Evolutionary conservation across 1,284 basidiomycete species (phyloP).

Genomic region (Psilocybe mexicana): DNA sequence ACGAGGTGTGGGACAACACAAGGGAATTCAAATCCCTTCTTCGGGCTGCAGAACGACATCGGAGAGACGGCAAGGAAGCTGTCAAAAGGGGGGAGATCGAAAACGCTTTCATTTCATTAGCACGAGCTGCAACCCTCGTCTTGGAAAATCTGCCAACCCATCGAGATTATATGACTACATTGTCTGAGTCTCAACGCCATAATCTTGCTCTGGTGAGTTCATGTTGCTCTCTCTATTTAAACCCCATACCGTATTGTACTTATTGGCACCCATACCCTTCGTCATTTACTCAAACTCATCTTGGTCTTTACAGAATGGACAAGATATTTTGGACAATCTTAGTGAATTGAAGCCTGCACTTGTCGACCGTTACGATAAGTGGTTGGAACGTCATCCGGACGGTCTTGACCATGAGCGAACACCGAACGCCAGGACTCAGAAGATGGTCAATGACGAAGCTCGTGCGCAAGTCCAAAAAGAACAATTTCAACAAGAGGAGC

Average conservation of each 20-base stretch:
- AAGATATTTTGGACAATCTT: slow-evolving; percentile 60
- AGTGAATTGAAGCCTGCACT: slow-evolving; percentile 50
- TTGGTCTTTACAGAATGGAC: slow-evolving; percentile 55
- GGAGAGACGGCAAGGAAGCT: slow-evolving; percentile 45
- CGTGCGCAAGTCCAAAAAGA: slow-evolving; percentile 15
- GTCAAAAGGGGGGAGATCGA: slow-evolving; percentile 51
- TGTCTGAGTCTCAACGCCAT: slow-evolving; percentile 47
- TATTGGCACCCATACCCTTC: background rate
- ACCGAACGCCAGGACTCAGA: slow-evolving; percentile 24
- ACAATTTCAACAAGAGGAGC: slow-evolving; percentile 19
- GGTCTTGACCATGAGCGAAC: slow-evolving; percentile 25
- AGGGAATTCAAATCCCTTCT: slow-evolving; percentile 57
- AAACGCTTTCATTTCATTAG: slow-evolving; percentile 57
- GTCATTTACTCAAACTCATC: background rate
- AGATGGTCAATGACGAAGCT: slow-evolving; percentile 21
- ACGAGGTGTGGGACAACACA: slow-evolving; percentile 47
- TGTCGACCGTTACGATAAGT: slow-evolving; percentile 52
- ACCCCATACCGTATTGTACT: background rate
- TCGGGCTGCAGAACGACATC: slow-evolving; percentile 52
- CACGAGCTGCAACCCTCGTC: slow-evolving; percentile 62
- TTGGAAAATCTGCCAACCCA: slow-evolving; percentile 63
- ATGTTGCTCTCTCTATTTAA: too few species aligned
- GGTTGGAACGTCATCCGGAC: slow-evolving; percentile 39
- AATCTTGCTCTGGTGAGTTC: slow-evolving; percentile 57
- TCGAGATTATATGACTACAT: slow-evolving; percentile 46